phyloP scores from a whole-genome alignment of 139 green algal genomes.

The Closterium sp. region DNA sequence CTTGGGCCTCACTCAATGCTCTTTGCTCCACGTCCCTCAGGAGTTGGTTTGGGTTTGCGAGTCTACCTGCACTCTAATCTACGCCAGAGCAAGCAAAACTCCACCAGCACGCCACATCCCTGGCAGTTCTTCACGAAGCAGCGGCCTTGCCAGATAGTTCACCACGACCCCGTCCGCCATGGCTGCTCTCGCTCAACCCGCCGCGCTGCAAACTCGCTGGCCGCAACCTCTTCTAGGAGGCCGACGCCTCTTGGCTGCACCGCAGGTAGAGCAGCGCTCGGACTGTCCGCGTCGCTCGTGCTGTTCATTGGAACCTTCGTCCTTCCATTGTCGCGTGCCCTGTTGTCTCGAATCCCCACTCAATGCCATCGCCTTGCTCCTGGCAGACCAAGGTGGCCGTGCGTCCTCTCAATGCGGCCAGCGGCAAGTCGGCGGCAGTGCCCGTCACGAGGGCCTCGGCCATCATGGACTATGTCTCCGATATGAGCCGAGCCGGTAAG shows the following conservation, averaged over 20 bases:
- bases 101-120: too few relatives aligned
- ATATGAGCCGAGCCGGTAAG: not conserved
- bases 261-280: not conserved
- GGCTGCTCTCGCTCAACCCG: not conserved
- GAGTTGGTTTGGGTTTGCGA: too few relatives aligned
- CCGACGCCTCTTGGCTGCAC: not conserved
- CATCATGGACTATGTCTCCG: constrained; percentile 13
- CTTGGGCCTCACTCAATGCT: not conserved
- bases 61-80: too few relatives aligned
- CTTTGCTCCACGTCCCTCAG: not conserved
- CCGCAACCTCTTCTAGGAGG: not conserved
- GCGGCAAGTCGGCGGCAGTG: not conserved
- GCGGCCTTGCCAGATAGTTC: not conserved
- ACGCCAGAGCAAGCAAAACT: too few relatives aligned
- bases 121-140: not conserved
- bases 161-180: not conserved
- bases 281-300: too few relatives aligned
- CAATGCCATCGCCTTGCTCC: not conserved
- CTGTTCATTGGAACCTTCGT: not conserved
- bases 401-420: not conserved
- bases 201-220: not conserved
- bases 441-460: not conserved
- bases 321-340: not conserved
- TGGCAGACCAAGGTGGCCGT: not conserved
- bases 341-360: not conserved